A percentile compares a stretch with the other conserved stretches of the same genome.
phyloP scores from a whole-genome alignment of 164 flowering plant genomes.

The Liquidambar formosana region DNA sequence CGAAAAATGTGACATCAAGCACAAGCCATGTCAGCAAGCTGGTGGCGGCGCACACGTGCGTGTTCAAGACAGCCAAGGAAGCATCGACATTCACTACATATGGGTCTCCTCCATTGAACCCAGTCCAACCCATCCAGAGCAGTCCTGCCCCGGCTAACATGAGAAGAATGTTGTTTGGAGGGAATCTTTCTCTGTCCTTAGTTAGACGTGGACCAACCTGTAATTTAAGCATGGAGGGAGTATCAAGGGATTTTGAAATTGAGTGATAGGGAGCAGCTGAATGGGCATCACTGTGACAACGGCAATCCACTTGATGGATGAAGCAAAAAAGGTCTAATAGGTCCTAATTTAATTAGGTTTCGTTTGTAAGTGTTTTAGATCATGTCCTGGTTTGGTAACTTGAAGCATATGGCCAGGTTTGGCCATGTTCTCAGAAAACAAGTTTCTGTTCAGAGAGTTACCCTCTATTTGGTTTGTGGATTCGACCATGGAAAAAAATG shows the following conservation, averaged over 20 bases:
- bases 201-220: conserved; percentile 41
- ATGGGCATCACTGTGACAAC: no score
- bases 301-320: no score
- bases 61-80: conserved; percentile 38
- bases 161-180: conserved; percentile 33
- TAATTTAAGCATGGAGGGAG: background rate
- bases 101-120: conserved; percentile 41
- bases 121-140: conserved; percentile 44
- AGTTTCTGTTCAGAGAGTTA: no score
- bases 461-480: no score
- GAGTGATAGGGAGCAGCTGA: background rate
- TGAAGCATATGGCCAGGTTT: no score
- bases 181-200: conserved; percentile 30
- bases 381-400: no score
- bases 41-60: conserved; percentile 33
- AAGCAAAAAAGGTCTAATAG: no score
- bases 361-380: no score
- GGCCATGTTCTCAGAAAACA: no score
- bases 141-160: conserved; percentile 43
- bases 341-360: no score
- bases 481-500: no score
- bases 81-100: conserved; percentile 25
- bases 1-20: conserved; percentile 23
- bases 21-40: conserved; percentile 39
- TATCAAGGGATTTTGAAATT: background rate